Conservation (phyloP, 2,329 filamentous ascomycete genomes). For the Paecilomyces variotii region DNA sequence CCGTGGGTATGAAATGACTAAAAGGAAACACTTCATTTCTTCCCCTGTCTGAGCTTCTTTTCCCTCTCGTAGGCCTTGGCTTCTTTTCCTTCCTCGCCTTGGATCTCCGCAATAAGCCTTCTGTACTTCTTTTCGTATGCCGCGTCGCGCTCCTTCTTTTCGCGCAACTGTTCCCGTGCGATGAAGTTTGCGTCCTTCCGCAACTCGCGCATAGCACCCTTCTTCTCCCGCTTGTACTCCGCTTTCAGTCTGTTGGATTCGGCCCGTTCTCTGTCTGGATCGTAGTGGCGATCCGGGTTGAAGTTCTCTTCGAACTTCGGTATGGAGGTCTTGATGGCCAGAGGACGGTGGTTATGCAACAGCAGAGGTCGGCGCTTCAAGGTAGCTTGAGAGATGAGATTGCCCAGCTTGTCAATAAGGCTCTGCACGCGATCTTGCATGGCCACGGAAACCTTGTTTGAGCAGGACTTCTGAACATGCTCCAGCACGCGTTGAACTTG, state of each 20-base stretch:
- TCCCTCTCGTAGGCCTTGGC: constrained; percentile 84
- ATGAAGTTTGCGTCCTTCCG: constrained; percentile 94
- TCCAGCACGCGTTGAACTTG: constrained; percentile 54
- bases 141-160: constrained; percentile 89
- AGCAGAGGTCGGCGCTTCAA: constrained; percentile 68
- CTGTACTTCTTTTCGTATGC: constrained; percentile 97
- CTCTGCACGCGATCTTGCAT: constrained; percentile 21
- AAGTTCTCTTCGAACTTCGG: constrained; percentile 96
- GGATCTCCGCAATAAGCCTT: constrained; percentile 85
- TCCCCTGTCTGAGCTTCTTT: constrained; percentile 65
- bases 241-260: constrained; percentile 76
- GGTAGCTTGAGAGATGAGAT: constrained; percentile 49
- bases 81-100: constrained; percentile 83
- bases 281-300: constrained; percentile 95
- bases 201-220: constrained; percentile 88
- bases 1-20: not conserved
- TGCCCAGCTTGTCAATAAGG: constrained; percentile 28
- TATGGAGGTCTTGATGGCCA: constrained; percentile 78
- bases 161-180: constrained; percentile 75
- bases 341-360: constrained; percentile 79
- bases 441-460: constrained; percentile 41
- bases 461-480: constrained; percentile 51
- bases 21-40: constrained; percentile 30
- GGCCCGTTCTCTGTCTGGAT: constrained; percentile 82
- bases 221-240: constrained; percentile 91